Conservation (phyloP, 495 filamentous ascomycete genomes). For the Chaetomium cochliodes region DNA sequence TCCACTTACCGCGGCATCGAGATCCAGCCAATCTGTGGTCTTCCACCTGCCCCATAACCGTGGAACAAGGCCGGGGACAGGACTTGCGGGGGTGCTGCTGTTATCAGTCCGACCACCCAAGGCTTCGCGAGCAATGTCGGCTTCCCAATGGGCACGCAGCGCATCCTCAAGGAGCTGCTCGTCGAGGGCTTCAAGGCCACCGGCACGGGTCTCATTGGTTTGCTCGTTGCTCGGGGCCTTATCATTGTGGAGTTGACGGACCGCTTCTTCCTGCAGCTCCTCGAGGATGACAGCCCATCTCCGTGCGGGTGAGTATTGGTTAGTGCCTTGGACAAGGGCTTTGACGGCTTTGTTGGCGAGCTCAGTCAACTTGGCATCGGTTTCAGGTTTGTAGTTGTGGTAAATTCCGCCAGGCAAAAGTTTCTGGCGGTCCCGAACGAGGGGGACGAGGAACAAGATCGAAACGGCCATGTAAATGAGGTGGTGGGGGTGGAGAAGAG, state of each 20-base stretch:
- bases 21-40: constrained; percentile 31
- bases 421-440: constrained; percentile 21
- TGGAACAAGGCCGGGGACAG: background rate
- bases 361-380: constrained; percentile 17
- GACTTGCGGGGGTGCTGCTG: background rate
- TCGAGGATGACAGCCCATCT: constrained; percentile 29
- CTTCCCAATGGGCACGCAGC: constrained; percentile 29
- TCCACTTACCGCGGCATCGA: constrained; percentile 33
- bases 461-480: constrained; percentile 24
- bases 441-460: constrained; percentile 7
- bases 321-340: constrained; percentile 18
- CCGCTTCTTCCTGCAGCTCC: constrained; percentile 25
- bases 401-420: constrained; percentile 3
- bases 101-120: background rate
- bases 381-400: constrained; percentile 8
- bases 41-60: constrained; percentile 30
- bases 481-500: constrained; percentile 29
- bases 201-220: background rate
- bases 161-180: constrained; percentile 28
- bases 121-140: constrained; percentile 8
- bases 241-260: constrained; percentile 13
- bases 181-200: constrained; percentile 11
- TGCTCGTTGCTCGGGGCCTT: background rate
- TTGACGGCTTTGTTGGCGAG: constrained; percentile 17
- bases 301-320: constrained; percentile 22